Evolutionary conservation across 768 basidiomycete species (phyloP), one percentile per base, ranked within the genome.

Genomic region (Phallus indusiatus): DNA sequence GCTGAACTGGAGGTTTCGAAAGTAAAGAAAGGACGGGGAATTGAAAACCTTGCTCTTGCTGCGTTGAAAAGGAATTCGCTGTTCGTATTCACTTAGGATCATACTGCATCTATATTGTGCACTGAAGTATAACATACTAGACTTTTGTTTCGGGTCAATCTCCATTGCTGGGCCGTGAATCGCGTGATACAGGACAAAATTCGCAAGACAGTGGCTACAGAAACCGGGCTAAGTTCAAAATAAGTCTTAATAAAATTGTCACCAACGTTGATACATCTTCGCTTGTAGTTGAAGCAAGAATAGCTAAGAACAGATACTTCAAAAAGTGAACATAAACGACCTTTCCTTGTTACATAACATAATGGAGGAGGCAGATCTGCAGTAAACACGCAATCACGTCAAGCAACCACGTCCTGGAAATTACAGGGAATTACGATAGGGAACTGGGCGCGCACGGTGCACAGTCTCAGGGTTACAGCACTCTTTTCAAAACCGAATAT

Each of bases 131-230:
- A 16, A 24, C 51, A n/a, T 46, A 21, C 33, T n/a, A 71, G 67
- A 84, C 82, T 1, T 80, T 86, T 3, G 88, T 90, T 1, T 77
- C 81, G 34, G 93, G 94, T 66, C 90, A 93, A 66, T 82, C 80
- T 16, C 81, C 93, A 42, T 75, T 95, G 8, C 80, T 89, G 3
- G 90, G 90, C 17, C 80, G 90, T 66, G 90, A 89, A 24, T 74
- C 84, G 2, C 78, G 91, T 58, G 88, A 93, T 74, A 88, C 92
- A 5, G 92, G 92, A 97, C 75, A 96, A 96, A 78, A 92, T 95
- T 86, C 80, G 95, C 56, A 98, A 97, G 70, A 78, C 94, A 28
- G 93, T 99, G 14, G 79, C 78, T 59, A 69, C 88, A 95, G 73
- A 97, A 96, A 67, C 95, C 95, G 24, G 81, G 88, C 68, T 96